Evolutionary conservation across 768 basidiomycete species (phyloP).

Genomic region (Suillus placidus): DNA sequence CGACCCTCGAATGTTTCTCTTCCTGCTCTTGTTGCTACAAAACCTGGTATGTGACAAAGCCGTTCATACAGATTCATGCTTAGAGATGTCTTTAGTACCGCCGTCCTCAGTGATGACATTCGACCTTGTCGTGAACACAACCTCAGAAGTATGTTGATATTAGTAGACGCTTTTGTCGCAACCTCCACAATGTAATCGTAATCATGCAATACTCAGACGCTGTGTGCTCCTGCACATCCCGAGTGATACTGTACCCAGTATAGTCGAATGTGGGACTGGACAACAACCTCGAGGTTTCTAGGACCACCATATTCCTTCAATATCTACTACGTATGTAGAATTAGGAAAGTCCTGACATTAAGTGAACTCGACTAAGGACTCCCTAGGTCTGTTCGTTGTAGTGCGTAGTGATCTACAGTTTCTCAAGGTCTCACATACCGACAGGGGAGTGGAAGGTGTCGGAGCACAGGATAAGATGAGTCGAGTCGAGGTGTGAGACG

Average conservation of each 20-base stretch:
- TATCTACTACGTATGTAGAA: not conserved
- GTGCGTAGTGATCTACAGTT: not conserved
- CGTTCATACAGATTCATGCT: slow-evolving; percentile 14
- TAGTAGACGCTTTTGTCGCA: not conserved
- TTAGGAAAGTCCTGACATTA: not conserved
- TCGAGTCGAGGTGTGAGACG: not conserved
- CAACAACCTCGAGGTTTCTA: not conserved
- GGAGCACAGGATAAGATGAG: not conserved
- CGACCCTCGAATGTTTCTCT: slow-evolving; percentile 34
- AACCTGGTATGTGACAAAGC: slow-evolving; percentile 6
- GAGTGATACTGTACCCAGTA: not conserved
- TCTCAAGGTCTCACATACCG: slow-evolving; percentile 7
- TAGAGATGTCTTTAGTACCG: slow-evolving; percentile 17
- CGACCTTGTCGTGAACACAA: slow-evolving; percentile 52
- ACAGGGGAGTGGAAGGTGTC: slow-evolving; percentile 1
- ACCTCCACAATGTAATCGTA: not conserved
- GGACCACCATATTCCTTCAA: not conserved
- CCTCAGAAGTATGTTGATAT: slow-evolving; percentile 39
- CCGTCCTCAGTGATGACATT: slow-evolving; percentile 53
- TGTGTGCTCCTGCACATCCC: not conserved
- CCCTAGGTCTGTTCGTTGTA: too few relatives aligned
- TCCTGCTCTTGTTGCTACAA: not conserved
- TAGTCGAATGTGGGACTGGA: not conserved
- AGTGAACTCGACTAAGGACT: not conserved
- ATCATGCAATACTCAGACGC: not conserved